These are phyloP conservation scores for Aspergillus sclerotioniger DNA, from an alignment of 495 filamentous ascomycete species.

Conservation along the genomic window DNA sequence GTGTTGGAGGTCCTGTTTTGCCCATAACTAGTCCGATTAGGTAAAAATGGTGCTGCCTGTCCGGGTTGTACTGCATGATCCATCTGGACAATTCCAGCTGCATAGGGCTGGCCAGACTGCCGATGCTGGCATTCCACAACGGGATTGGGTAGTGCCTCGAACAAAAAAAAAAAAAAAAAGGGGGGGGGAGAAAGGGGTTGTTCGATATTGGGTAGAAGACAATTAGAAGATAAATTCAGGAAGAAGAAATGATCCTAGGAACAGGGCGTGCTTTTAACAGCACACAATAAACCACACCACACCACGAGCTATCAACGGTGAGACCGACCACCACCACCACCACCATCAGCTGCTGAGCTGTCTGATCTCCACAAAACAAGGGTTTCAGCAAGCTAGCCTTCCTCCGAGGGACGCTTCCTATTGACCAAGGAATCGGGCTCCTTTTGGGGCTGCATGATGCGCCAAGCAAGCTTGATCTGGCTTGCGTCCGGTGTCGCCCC, in stretches of 20 bases:
- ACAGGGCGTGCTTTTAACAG: background rate
- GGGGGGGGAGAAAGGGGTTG: background rate
- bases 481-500: background rate
- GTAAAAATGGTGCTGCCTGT: conserved; percentile 1
- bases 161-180: too few relatives aligned
- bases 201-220: background rate
- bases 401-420: background rate
- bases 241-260: background rate
- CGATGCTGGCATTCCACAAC: background rate
- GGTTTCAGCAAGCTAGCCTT: background rate
- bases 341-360: background rate
- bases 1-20: background rate
- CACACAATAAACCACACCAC: background rate
- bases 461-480: conserved; percentile 15
- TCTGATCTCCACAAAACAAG: background rate
- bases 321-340: background rate
- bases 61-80: background rate
- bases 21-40: background rate
- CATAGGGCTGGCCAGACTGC: conserved; percentile 1
- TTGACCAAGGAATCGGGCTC: background rate
- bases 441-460: background rate
- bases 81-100: background rate
- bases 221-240: background rate
- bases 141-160: background rate
- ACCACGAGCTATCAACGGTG: conserved; percentile 1